Conservation (phyloP, 2,329 filamentous ascomycete species). For the Davidsoniella neocaledoniae region DNA sequence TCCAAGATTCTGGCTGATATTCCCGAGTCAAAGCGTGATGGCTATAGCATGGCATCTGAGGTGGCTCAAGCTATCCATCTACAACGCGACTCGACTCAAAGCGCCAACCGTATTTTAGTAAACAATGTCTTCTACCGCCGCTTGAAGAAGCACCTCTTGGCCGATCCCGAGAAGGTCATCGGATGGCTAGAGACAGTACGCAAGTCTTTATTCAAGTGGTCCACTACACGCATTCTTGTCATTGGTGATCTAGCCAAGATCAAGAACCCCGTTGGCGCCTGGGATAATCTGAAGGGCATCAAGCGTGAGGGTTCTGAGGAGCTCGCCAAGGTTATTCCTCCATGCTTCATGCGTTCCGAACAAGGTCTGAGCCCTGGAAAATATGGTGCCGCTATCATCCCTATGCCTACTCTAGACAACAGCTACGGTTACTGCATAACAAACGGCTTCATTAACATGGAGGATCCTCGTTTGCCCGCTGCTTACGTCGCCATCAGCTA, state of each 20-base stretch:
- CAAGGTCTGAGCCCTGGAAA: conserved; percentile 61
- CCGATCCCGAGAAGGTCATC: conserved; percentile 60
- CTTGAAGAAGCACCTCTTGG: conserved; percentile 62
- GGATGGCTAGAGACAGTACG: conserved; percentile 63
- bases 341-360: conserved; percentile 53
- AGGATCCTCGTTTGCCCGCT: conserved; percentile 63
- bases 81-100: conserved; percentile 55
- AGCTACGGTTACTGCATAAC: conserved; percentile 70
- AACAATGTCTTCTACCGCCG: conserved; percentile 77
- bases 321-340: conserved; percentile 44
- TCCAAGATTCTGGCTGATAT: conserved; percentile 81
- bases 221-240: conserved; percentile 74
- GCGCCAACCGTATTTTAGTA: conserved; percentile 67
- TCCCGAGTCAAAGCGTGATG: conserved; percentile 79
- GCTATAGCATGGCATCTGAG: conserved; percentile 47
- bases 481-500: conserved; percentile 81
- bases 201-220: conserved; percentile 58
- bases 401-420: conserved; percentile 83
- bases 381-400: conserved; percentile 59
- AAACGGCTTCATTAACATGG: conserved; percentile 56
- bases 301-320: conserved; percentile 23
- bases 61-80: conserved; percentile 67
- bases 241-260: conserved; percentile 66
- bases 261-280: conserved; percentile 57
- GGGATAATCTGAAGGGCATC: conserved; percentile 35